Evolutionary conservation across 2,329 filamentous ascomycete genomes (phyloP).

Genomic region (Ascochyta rabiei): DNA sequence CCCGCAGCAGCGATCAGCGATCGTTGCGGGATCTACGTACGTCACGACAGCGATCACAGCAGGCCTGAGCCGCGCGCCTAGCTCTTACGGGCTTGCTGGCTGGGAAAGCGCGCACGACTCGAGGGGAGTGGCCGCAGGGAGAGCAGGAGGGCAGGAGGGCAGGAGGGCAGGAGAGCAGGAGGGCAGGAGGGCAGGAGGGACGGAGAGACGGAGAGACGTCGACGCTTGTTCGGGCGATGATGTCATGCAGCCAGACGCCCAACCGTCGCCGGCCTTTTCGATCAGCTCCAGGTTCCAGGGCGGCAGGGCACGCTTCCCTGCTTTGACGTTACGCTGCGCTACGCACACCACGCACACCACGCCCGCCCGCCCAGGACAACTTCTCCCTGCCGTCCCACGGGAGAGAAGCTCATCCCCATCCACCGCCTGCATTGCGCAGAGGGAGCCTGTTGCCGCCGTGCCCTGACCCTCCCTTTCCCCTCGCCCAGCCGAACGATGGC

Average conservation of each 20-base stretch:
- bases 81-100: too few relatives aligned
- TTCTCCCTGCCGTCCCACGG: background rate
- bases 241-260: constrained; percentile 20
- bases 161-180: too few relatives aligned
- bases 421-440: constrained; percentile 18
- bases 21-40: constrained; percentile 18
- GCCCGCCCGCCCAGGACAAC: too few relatives aligned
- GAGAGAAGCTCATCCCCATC: background rate
- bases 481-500: constrained; percentile 45
- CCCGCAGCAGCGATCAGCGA: constrained; percentile 17
- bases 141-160: too few relatives aligned
- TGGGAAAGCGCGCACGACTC: background rate
- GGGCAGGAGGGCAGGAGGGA: too few relatives aligned
- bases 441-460: constrained; percentile 6
- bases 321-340: constrained; percentile 14
- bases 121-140: too few relatives aligned
- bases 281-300: constrained; percentile 15
- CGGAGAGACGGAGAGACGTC: background rate
- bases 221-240: constrained; percentile 20
- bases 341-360: too few relatives aligned
- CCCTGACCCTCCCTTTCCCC: background rate
- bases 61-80: background rate
- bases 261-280: constrained; percentile 5
- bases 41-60: constrained; percentile 22
- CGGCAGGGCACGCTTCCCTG: constrained; percentile 14